A percentile compares a stretch with the other conserved stretches of the same genome.
Evolutionary conservation across 2,329 filamentous ascomycete genomes (phyloP).

Genomic region (Calonectria pseudoreteaudii): DNA sequence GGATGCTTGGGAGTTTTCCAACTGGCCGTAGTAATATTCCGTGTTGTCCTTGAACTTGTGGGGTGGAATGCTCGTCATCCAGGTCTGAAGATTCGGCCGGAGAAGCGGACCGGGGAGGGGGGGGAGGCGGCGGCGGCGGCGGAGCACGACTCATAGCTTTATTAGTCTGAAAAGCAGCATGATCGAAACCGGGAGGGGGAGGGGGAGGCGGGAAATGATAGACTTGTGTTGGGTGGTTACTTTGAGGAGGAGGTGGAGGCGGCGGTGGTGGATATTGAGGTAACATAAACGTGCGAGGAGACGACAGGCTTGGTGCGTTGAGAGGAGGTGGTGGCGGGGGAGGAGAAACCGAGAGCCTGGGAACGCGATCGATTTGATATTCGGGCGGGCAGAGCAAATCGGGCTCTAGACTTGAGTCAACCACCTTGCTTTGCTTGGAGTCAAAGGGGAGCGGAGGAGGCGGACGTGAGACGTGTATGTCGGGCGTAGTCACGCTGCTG

Average conservation of each 20-base stretch:
- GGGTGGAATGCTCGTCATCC: not conserved
- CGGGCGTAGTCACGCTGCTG: constrained; percentile 44
- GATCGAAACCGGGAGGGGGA: constrained; percentile 24
- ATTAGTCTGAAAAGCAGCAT: constrained; percentile 16
- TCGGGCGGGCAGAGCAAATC: constrained; percentile 24
- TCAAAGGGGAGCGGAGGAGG: constrained; percentile 32
- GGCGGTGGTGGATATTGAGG: constrained; percentile 18
- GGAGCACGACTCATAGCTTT: constrained; percentile 14
- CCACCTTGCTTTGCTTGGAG: constrained; percentile 24
- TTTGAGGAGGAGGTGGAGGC: constrained; percentile 25
- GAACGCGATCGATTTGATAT: constrained; percentile 14
- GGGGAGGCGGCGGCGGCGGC: constrained; percentile 11
- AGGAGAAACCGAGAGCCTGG: constrained; percentile 17
- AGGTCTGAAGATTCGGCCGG: constrained; percentile 1
- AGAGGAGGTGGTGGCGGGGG: constrained; percentile 21
- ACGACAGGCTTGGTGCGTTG: not conserved
- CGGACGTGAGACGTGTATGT: constrained; percentile 34
- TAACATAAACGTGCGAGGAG: not conserved
- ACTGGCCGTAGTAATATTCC: not conserved
- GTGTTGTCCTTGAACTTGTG: not conserved
- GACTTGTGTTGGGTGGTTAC: constrained; percentile 12
- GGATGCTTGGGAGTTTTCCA: not conserved
- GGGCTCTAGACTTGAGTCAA: constrained; percentile 25
- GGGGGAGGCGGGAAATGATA: constrained; percentile 15
- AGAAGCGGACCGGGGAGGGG: constrained; percentile 2